Conservation (phyloP, 78 protist genomes). For the Dictyostelium discoideum region DNA sequence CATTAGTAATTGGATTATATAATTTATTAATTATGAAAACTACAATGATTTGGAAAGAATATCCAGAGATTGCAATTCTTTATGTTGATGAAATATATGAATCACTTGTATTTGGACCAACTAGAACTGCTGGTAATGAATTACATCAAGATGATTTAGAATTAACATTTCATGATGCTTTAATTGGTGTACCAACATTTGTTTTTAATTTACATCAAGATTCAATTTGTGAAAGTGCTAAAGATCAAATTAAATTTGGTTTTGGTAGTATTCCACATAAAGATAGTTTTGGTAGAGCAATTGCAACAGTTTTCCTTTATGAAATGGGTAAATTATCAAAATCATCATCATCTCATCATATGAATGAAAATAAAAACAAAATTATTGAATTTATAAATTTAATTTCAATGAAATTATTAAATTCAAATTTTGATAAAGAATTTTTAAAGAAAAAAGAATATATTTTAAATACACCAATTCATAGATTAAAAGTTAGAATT, state of each 20-base stretch:
- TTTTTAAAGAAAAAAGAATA: conserved; percentile 17
- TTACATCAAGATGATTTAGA: background rate
- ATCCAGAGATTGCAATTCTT: conserved; percentile 22
- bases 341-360: background rate
- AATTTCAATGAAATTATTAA: background rate
- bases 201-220: conserved; percentile 50
- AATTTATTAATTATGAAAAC: conserved; percentile 32
- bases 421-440: conserved; percentile 6
- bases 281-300: conserved; percentile 54
- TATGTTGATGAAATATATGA: conserved; percentile 55
- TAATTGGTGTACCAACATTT: conserved; percentile 28
- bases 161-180: conserved; percentile 40
- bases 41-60: conserved; percentile 20
- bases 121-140: conserved; percentile 5
- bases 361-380: background rate
- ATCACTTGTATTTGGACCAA: conserved; percentile 43
- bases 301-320: conserved; percentile 1
- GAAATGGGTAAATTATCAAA: conserved; percentile 17
- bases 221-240: conserved; percentile 6
- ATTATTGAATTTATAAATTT: conserved; percentile 24
- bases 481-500: conserved; percentile 56
- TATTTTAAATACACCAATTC: conserved; percentile 46
- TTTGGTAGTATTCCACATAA: conserved; percentile 55
- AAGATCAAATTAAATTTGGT: conserved; percentile 49
- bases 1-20: conserved; percentile 9